phyloP scores from a whole-genome alignment of 805 yeast species.

The Starmerella bombicola region DNA sequence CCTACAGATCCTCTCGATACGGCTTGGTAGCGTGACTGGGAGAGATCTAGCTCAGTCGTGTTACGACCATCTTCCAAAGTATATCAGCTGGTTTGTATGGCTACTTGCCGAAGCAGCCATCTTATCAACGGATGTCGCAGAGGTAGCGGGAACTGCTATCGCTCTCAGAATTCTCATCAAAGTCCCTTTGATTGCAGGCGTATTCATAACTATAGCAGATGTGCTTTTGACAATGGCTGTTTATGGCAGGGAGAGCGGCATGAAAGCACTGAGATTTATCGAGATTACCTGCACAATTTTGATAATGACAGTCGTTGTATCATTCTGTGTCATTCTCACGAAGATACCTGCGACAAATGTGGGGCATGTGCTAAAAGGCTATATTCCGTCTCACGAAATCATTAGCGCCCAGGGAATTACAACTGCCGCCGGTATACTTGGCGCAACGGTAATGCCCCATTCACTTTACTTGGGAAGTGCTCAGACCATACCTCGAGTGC shows the following conservation, averaged over 20 bases:
- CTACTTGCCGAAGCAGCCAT: constrained; percentile 79
- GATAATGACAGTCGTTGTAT: constrained; percentile 70
- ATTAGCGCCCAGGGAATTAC: constrained; percentile 57
- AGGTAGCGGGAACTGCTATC: constrained; percentile 95
- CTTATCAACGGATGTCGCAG: constrained; percentile 92
- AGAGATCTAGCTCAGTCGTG: constrained; percentile 82
- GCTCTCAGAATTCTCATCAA: constrained; percentile 72
- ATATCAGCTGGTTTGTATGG: constrained; percentile 42
- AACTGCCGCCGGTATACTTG: constrained; percentile 71
- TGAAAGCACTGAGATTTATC: constrained; percentile 62
- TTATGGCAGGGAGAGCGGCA: constrained; percentile 73
- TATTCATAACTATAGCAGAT: constrained; percentile 70
- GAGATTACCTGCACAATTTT: constrained; percentile 69
- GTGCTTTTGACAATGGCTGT: constrained; percentile 78
- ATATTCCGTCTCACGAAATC: constrained; percentile 40
- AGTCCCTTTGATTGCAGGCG: constrained; percentile 74
- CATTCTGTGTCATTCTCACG: constrained; percentile 67
- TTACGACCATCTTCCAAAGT: constrained; percentile 54
- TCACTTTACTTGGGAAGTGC: constrained; percentile 80
- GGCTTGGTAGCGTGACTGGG: constrained; percentile 89
- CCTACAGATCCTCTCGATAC: constrained; percentile 72
- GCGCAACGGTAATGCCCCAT: constrained; percentile 95
- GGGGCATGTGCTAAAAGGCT: constrained; percentile 57
- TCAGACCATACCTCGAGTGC: constrained; percentile 70
- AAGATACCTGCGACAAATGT: constrained; percentile 47